These are phyloP conservation scores for Lizonia empirigonia DNA, from an alignment of 2,329 filamentous ascomycete species.

Conservation along the genomic window DNA sequence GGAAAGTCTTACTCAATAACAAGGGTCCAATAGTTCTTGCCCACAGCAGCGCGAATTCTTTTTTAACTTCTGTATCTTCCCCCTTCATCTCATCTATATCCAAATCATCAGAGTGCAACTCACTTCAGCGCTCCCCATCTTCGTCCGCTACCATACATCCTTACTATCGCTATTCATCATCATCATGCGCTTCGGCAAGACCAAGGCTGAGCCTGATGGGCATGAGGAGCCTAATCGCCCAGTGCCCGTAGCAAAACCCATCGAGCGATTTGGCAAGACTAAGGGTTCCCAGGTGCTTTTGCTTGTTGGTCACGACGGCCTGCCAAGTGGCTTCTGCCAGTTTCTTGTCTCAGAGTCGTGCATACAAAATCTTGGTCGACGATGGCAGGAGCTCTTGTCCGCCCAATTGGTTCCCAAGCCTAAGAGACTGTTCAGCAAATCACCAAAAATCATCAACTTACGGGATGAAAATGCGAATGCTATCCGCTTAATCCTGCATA, in stretches of 20 bases:
- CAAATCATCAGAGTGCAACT: background rate
- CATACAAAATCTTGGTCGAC: constrained; percentile 16
- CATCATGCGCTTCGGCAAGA: background rate
- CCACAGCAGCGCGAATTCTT: background rate
- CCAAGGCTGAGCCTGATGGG: background rate
- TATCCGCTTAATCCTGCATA: constrained; percentile 40
- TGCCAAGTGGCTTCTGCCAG: constrained; percentile 4
- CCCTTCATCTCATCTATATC: background rate
- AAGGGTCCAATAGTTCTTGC: background rate
- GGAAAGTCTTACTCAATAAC: background rate
- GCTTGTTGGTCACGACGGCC: constrained; percentile 10
- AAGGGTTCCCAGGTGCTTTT: background rate
- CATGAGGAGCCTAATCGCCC: background rate
- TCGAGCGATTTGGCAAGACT: constrained; percentile 3
- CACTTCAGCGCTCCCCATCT: background rate
- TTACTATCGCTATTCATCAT: constrained; percentile 4
- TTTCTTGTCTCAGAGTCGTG: constrained; percentile 16
- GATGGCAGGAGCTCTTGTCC: background rate
- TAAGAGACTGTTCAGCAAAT: background rate
- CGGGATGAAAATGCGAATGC: constrained; percentile 41
- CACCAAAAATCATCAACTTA: constrained; percentile 25
- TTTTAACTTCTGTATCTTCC: background rate
- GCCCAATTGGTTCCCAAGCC: background rate
- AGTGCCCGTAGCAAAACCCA: background rate
- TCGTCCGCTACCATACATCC: background rate